Evolutionary conservation across 495 filamentous ascomycete genomes (phyloP), one percentile per base, ranked within the genome.

Genomic region (Aspergillus ostianus): DNA sequence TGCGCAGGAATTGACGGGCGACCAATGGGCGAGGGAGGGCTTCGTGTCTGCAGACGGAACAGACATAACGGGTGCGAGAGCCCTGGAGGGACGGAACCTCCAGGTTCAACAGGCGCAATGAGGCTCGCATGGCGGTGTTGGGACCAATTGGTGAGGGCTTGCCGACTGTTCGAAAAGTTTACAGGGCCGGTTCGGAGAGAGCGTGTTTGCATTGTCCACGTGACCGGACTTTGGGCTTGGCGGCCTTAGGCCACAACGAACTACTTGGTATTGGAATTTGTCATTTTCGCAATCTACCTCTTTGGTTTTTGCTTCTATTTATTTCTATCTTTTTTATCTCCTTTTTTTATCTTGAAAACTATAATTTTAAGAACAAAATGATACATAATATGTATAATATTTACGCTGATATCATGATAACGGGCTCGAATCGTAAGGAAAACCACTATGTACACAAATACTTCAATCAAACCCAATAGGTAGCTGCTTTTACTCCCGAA

Each of bases 401-500:
- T 36, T 36, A 36, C 32, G 10, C 51, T 20, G 18, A 17, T 17
- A 49, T 20, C 18, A 49, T 49, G 10, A 56, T 53, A 58, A 60
- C 51, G 15, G 27, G 47, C 47, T 4, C 19, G 23, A 32, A 52
- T 27, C 21, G 12, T 9, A 32, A 30, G 27, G 23, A 52, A 32
- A 52, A 52, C 29, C 10, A 32, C 36, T 41, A 41, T 41, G 26
- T 27, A 52, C 19, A 29, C n/a, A n/a, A 52, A 30, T 49, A 9
- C 18, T 47, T 15, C 8, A 12, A 7, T 6, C n/a, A 21, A 8
- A 26, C 50, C 50, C 21, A 12, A 52, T 50, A 15, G 8, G 8
- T 45, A 19, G 32, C 20, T 32, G 32, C 51, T 62, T 67, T 75
- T 84, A 92, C 77, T 93, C 91, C 62, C 87, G 83, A 47, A 94